These are phyloP conservation scores for Phoma herbarum DNA, from an alignment of 2,329 filamentous ascomycete species.

Conservation along the genomic window DNA sequence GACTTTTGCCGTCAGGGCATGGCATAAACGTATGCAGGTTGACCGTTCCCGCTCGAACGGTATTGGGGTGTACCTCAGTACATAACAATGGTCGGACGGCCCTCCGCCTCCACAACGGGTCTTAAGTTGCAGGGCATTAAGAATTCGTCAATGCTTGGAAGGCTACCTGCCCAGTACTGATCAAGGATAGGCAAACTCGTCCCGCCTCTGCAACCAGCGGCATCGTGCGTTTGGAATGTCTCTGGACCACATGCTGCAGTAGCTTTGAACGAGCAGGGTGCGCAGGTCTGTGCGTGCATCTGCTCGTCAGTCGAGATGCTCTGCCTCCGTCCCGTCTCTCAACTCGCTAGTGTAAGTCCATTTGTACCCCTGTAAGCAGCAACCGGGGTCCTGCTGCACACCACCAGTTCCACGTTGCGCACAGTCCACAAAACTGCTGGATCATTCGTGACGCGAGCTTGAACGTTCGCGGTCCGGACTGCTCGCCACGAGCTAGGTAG, in stretches of 20 bases:
- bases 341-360: conserved; percentile 39
- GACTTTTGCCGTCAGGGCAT: conserved; percentile 40
- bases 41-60: conserved; percentile 38
- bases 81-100: conserved; percentile 48
- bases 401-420: conserved; percentile 49
- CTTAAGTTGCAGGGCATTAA: conserved; percentile 50
- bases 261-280: conserved; percentile 44
- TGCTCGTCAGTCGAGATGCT: conserved; percentile 32
- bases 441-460: conserved; percentile 48
- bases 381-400: conserved; percentile 36
- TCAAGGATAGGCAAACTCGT: conserved; percentile 42
- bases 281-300: conserved; percentile 36
- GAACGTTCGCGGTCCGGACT: conserved; percentile 45
- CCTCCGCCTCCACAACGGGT: conserved; percentile 39
- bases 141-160: conserved; percentile 38
- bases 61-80: conserved; percentile 48
- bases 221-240: conserved; percentile 47
- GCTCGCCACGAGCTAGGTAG: conserved; percentile 46
- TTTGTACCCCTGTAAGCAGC: conserved; percentile 31
- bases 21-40: conserved; percentile 43
- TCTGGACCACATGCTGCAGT: conserved; percentile 48
- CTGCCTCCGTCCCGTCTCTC: conserved; percentile 35
- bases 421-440: conserved; percentile 47
- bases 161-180: conserved; percentile 48
- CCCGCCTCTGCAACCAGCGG: conserved; percentile 46